Conservation (phyloP, 2,329 filamentous ascomycete species). For the Dactylella cylindrospora region DNA sequence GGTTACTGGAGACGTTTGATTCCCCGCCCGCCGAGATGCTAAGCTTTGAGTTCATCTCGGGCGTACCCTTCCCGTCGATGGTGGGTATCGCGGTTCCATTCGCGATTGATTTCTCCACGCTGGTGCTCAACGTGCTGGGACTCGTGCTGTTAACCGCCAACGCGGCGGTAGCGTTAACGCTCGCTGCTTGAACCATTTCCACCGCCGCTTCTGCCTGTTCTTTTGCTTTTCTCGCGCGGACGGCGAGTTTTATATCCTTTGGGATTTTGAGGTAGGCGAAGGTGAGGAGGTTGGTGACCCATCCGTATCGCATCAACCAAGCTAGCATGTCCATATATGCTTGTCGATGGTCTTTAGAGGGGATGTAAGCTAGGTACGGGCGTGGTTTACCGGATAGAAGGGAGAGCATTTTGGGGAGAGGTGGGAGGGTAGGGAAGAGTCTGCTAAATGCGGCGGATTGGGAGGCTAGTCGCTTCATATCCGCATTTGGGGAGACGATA, state of each 20-base stretch:
- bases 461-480: constrained; percentile 66
- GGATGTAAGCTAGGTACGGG: constrained; percentile 79
- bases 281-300: constrained; percentile 89
- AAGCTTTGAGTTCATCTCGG: constrained; percentile 5
- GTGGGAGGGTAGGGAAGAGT: constrained; percentile 79
- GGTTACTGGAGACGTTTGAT: constrained; percentile 46
- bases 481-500: constrained; percentile 85
- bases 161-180: constrained; percentile 49
- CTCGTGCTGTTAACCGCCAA: constrained; percentile 44
- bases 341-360: constrained; percentile 81
- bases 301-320: constrained; percentile 88
- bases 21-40: constrained; percentile 17
- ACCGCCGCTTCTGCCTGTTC: constrained; percentile 48
- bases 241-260: constrained; percentile 73
- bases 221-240: constrained; percentile 53
- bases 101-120: constrained; percentile 43
- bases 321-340: constrained; percentile 88
- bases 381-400: constrained; percentile 77
- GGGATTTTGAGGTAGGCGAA: constrained; percentile 84
- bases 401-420: constrained; percentile 82
- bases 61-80: background rate
- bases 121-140: constrained; percentile 24
- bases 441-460: constrained; percentile 71
- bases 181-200: constrained; percentile 27
- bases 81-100: constrained; percentile 40